Base-by-base conservation (phyloP, 305 asterid genomes). In the Ruellia speciosa region DNA sequence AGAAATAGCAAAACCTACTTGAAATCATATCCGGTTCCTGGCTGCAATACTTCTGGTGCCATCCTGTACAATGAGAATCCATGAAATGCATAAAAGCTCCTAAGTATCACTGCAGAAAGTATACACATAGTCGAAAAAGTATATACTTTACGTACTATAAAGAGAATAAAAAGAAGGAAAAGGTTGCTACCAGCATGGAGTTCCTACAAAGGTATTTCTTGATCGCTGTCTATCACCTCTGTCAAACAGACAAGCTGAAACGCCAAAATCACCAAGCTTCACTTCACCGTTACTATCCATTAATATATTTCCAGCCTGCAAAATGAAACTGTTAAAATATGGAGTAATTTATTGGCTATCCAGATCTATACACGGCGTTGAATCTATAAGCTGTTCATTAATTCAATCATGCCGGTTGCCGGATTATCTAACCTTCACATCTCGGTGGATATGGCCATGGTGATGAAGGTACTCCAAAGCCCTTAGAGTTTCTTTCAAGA, bases 11-110 rank as follows among this genome's bases (percentile, higher is more conserved):
- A 70, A 68, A 79, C 97, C 73, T 78, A 93, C 99, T 93, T 93
- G 86, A 88, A 88, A 77, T 93, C 95, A 73, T 93, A 93, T 76
- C 99, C 99, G 55, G 95, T 73, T 82, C 94, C 97, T 17, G 99
- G 99, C 77, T 93, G 99, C 84, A 93, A 74, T 47, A 88, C 99
- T 72, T 93, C 99, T 39, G 99, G 99, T 58, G 99, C 99, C 99
- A 93, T 93, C 99, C 99, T 93, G 74, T 18, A 63, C 61, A 58
- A 52, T 47, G 11, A 47, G 9, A 15, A 5, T 13, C 9, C 52
- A 47, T 16, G 52, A 16, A 47, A 46, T 15, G 9, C 20, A 47
- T 16, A 47, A 47, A 3, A 47, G 19, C 52, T 47, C 14, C n/a
- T 47, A 47, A 16, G 1, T n/a, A n/a, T n/a, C n/a, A n/a, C n/a